Evolutionary conservation across 768 basidiomycete genomes (phyloP).

Genomic region (Kockovaella imperatae): DNA sequence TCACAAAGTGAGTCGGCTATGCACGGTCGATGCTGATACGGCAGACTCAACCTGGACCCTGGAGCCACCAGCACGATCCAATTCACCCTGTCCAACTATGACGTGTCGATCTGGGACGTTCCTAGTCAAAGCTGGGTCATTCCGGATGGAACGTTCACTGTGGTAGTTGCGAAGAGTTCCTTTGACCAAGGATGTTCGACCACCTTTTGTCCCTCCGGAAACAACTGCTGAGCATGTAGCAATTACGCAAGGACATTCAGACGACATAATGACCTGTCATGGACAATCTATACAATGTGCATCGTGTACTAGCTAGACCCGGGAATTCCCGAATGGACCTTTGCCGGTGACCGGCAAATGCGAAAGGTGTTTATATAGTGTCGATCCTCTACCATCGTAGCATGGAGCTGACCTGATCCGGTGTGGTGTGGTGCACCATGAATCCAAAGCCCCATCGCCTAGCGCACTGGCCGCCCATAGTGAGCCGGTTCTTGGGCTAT

Average conservation of each 20-base stretch:
- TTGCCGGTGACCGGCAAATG: no score
- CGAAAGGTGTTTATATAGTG: no score
- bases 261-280: background rate
- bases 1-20: constrained; percentile 14
- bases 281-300: no score
- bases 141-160: constrained; percentile 28
- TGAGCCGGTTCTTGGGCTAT: no score
- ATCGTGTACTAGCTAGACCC: no score
- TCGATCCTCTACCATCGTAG: no score
- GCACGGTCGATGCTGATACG: background rate
- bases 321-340: no score
- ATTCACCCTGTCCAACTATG: constrained; percentile 38
- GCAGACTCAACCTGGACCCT: constrained; percentile 31
- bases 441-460: no score
- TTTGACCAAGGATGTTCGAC: constrained; percentile 19
- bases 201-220: constrained; percentile 9
- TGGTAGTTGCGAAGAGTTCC: constrained; percentile 30
- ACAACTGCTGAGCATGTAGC: background rate
- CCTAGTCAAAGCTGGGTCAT: constrained; percentile 35
- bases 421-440: no score
- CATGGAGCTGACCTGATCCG: no score
- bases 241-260: background rate
- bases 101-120: constrained; percentile 42
- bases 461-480: no score
- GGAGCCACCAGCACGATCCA: constrained; percentile 22